These are phyloP conservation scores for Porogramme epimiltina DNA, from an alignment of 1,284 basidiomycete genomes.

Conservation along the genomic window DNA sequence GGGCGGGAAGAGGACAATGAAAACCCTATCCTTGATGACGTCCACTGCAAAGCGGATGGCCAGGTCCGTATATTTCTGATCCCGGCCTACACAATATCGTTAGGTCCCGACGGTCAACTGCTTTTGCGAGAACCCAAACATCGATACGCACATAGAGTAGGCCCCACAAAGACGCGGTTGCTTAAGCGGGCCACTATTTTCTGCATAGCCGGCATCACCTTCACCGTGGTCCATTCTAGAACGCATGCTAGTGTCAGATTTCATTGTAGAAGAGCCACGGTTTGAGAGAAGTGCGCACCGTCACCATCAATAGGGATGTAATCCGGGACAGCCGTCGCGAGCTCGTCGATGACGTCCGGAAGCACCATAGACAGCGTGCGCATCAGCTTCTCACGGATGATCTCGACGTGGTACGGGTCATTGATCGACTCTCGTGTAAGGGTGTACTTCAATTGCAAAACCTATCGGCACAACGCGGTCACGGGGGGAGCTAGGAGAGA, in stretches of 20 bases:
- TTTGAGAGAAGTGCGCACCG: constrained; percentile 12
- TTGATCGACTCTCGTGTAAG: constrained; percentile 26
- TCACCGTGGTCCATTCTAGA: constrained; percentile 25
- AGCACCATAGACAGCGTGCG: constrained; percentile 30
- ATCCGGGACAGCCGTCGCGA: constrained; percentile 31
- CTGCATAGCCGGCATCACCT: constrained; percentile 14
- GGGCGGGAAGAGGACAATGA: constrained; percentile 37
- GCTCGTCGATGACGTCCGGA: constrained; percentile 35
- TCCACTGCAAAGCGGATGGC: constrained; percentile 40
- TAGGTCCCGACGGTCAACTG: too few relatives aligned
- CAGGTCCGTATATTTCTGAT: constrained; percentile 39
- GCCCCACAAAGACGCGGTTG: constrained; percentile 31
- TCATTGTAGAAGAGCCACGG: too few relatives aligned
- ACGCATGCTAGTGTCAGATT: background rate
- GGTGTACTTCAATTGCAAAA: too few relatives aligned
- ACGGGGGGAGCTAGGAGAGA: too few relatives aligned
- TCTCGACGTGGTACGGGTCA: constrained; percentile 32
- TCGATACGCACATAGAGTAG: constrained; percentile 23
- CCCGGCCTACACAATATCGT: constrained; percentile 27
- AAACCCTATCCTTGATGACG: constrained; percentile 31
- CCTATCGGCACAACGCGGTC: too few relatives aligned
- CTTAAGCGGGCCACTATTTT: constrained; percentile 26
- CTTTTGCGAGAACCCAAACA: too few relatives aligned
- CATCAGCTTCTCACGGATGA: constrained; percentile 30
- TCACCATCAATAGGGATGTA: constrained; percentile 20